These are phyloP conservation scores for Emmonsia crescens DNA, from an alignment of 2,329 filamentous ascomycete genomes.

Conservation along the genomic window DNA sequence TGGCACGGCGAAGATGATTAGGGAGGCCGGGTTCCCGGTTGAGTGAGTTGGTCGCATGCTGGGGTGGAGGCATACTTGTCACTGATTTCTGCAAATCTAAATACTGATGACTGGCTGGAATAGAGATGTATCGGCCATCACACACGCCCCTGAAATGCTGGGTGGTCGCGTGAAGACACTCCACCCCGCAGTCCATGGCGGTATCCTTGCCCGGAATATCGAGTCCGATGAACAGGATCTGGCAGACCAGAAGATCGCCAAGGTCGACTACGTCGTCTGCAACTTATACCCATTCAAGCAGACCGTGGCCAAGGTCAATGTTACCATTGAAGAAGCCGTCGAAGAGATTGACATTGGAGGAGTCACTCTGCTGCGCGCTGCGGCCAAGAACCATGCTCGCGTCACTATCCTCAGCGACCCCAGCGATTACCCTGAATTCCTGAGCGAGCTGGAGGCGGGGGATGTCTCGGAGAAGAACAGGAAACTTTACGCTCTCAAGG, in stretches of 20 bases:
- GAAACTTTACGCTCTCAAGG: conserved; percentile 87
- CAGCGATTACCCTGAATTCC: conserved; percentile 83
- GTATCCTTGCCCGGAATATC: conserved; percentile 85
- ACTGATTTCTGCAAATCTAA: not conserved
- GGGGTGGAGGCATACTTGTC: not conserved
- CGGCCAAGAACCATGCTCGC: conserved; percentile 93
- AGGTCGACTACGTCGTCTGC: conserved; percentile 93
- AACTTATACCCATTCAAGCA: conserved; percentile 99
- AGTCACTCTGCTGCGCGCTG: conserved; percentile 89
- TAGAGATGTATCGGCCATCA: conserved; percentile 95
- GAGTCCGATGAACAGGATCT: conserved; percentile 95
- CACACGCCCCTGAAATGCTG: conserved; percentile 93
- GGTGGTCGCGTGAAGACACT: conserved; percentile 88
- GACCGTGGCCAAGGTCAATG: conserved; percentile 91
- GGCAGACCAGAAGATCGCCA: conserved; percentile 85
- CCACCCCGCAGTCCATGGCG: conserved; percentile 77
- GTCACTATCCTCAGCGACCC: conserved; percentile 96
- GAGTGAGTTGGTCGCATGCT: conserved; percentile 51
- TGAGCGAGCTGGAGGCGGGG: conserved; percentile 76
- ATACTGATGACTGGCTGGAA: not conserved
- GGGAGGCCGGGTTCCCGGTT: conserved; percentile 89
- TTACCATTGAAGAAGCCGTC: conserved; percentile 91
- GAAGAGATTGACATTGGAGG: conserved; percentile 99
- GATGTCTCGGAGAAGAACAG: conserved; percentile 77
- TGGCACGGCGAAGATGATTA: conserved; percentile 90